Evolutionary conservation across 2,329 filamentous ascomycete genomes (phyloP).

Genomic region (Escovopsis sp.): DNA sequence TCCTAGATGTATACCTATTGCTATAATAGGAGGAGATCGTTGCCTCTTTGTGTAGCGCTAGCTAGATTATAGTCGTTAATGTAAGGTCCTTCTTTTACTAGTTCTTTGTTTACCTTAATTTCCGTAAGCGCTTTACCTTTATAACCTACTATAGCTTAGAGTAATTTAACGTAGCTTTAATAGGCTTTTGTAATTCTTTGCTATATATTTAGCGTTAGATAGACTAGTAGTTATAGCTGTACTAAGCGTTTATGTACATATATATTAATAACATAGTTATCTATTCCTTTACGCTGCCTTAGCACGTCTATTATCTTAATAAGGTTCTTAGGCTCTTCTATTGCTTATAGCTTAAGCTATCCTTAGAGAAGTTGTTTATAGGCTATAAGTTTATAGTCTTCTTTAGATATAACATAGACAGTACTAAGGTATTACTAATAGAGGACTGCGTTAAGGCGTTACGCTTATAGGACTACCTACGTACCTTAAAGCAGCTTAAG

Average conservation of each 20-base stretch:
- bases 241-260: not conserved
- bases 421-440: not conserved
- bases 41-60: no score
- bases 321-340: not conserved
- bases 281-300: no score
- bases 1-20: no score
- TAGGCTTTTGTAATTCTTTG: not conserved
- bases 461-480: not conserved
- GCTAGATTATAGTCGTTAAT: no score
- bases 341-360: not conserved
- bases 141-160: constrained; percentile 1
- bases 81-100: no score
- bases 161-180: not conserved
- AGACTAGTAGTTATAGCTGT: not conserved
- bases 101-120: no score
- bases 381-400: not conserved
- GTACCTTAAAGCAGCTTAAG: no score
- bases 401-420: not conserved
- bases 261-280: not conserved
- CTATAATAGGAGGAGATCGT: no score
- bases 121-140: not conserved
- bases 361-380: not conserved
- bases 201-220: not conserved
- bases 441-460: no score
- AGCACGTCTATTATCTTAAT: not conserved